phyloP scores from a whole-genome alignment of 106 monocot genomes.

The Narthecium ossifragum region DNA sequence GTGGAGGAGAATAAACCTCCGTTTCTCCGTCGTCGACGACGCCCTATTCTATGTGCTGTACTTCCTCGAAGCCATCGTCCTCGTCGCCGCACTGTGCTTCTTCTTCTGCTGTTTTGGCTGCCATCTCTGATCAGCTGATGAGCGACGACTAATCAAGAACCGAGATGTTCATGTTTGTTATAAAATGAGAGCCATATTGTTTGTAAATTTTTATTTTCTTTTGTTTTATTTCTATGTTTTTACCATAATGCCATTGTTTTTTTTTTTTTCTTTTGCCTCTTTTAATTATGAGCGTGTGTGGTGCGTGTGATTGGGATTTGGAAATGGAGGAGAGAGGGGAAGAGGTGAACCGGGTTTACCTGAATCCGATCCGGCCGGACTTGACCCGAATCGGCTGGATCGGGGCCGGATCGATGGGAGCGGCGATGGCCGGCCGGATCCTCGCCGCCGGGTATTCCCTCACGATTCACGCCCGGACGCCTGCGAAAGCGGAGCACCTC shows the following conservation, averaged over 20 bases:
- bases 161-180: no score
- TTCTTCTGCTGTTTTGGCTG: constrained; percentile 20
- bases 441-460: constrained; percentile 34
- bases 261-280: no score
- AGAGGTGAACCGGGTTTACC: constrained; percentile 9
- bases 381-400: constrained; percentile 19
- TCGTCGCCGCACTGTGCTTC: constrained; percentile 9
- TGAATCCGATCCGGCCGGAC: constrained; percentile 19
- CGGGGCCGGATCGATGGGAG: constrained; percentile 33
- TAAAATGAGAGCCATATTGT: no score
- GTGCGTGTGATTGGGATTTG: not conserved
- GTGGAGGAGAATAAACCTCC: not conserved
- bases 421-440: constrained; percentile 42
- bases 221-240: not conserved
- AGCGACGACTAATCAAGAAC: no score
- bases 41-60: constrained; percentile 2
- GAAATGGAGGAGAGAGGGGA: not conserved
- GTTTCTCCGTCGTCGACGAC: constrained; percentile 3
- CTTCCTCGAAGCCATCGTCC: constrained; percentile 10
- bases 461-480: constrained; percentile 36
- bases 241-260: no score
- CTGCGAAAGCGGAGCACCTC: constrained; percentile 31
- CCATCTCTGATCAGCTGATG: constrained; percentile 3
- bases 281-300: no score
- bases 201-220: not conserved